Base-by-base conservation (phyloP, 768 basidiomycete species). In the Boletus rubroflammeus region DNA sequence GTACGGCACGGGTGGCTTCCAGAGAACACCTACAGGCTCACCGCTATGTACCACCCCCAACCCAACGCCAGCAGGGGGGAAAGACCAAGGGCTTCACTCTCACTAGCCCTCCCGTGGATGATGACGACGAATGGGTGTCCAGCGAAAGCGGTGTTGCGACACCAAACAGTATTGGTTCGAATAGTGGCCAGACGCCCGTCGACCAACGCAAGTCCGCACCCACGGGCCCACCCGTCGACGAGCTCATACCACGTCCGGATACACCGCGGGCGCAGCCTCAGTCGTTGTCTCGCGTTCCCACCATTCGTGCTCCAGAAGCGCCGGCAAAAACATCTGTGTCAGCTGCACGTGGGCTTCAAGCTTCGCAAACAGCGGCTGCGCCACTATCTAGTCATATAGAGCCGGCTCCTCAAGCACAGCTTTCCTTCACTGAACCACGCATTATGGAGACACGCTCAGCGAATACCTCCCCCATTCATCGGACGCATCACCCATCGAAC, bases 131-230 rank as follows among this genome's bases (percentile, higher is more conserved):
- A 53, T 90, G 87, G 87, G 78, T 86, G 1, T 90, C 88, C 26
- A 88, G 84, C 65, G 86, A 87, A 68, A 89, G 86, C 62, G 88
- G 86, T 7, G 84, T 81, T 0, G 86, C 73, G 0, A 90, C 88
- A 2, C 88, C 88, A 5, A 79, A 78, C 59, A 72, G 75, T 13
- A 56, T 72, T 47, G 76, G 75, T 36, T 80, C 81, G 1, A 78
- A 79, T 47, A 75, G 75, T 19, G 74, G 52, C 19, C 65, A 56
- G 35, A 71, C 72, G 8, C 68, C 71, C 3, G 62, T 72, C 48
- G 68, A 71, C 51, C 57, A 59, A 28, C 66, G 57, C 55, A 61
- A 42, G 45, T 31, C 44, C 21, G 21, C 58, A 26, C 54, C 59
- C 50, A 40, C 57, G 15, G 53, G n/a, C 19, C 54, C 41, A 4